phyloP scores from a whole-genome alignment of 106 monocot genomes.

The Dactylorhiza incarnata region DNA sequence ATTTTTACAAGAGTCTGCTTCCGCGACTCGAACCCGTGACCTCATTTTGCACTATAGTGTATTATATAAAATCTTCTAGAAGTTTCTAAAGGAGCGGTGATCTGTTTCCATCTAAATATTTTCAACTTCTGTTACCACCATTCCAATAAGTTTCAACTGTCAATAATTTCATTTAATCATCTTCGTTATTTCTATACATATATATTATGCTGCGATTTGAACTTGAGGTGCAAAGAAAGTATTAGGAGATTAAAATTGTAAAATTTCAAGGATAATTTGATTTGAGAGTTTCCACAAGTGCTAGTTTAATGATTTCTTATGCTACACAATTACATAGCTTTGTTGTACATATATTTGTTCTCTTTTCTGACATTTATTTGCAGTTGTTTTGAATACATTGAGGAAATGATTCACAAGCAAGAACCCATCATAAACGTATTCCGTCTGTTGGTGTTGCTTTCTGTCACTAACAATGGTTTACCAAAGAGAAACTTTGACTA shows the following conservation, averaged over 20 bases:
- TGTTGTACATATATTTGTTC: neutral
- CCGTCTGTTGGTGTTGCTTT: conserved; percentile 80
- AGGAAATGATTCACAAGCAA: conserved; percentile 99
- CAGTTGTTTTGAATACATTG: conserved; percentile 98
- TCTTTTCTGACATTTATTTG: conserved; percentile 2
- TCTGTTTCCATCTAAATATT: neutral
- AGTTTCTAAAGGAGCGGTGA: neutral
- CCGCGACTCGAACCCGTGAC: too few relatives aligned
- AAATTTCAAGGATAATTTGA: neutral
- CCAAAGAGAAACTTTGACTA: conserved; percentile 92
- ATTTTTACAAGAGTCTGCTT: too few relatives aligned
- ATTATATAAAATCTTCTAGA: neutral
- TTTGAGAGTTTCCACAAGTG: neutral
- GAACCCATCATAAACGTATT: conserved; percentile 77
- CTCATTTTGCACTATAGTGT: too few relatives aligned
- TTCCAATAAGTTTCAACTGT: neutral
- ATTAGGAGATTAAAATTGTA: neutral
- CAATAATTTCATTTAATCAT: neutral
- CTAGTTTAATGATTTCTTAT: neutral
- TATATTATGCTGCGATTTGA: neutral
- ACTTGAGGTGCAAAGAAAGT: neutral
- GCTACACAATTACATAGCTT: neutral
- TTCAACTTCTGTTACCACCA: neutral
- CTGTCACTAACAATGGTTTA: conserved; percentile 85
- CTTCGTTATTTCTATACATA: neutral